A percentile compares a stretch with the other conserved stretches of the same genome.
Evolutionary conservation across 225 moss, liverwort and hornwort genomes (phyloP).

Genomic region (Straminergon stramineum): DNA sequence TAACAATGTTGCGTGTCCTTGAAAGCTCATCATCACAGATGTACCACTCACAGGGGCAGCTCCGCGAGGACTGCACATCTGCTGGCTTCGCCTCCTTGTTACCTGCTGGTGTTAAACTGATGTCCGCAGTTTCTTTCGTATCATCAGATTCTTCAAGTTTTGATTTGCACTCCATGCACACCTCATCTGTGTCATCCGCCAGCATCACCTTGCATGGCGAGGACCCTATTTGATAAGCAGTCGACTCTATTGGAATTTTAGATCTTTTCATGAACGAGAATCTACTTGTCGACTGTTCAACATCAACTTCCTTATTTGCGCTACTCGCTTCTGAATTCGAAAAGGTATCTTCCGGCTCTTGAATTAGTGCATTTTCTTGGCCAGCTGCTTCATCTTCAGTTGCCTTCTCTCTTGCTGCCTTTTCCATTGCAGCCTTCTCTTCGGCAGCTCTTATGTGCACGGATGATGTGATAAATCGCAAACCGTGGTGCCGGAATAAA

Average conservation of each 20-base stretch:
- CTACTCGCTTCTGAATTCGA: neutral
- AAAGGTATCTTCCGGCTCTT: neutral
- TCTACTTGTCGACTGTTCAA: neutral
- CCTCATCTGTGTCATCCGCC: conserved; percentile 9
- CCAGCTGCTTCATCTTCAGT: conserved; percentile 11
- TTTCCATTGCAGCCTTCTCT: conserved; percentile 24
- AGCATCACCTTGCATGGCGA: conserved; percentile 16
- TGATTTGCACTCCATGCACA: conserved; percentile 2
- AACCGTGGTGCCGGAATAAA: conserved; percentile 45
- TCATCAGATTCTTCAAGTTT: neutral
- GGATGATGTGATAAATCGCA: conserved; percentile 76
- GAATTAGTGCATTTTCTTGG: neutral
- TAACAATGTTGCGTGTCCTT: conserved; percentile 49
- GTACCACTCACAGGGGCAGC: conserved; percentile 82
- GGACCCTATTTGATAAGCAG: conserved; percentile 32
- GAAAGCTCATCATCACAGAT: conserved; percentile 65
- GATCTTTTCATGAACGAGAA: conserved; percentile 5
- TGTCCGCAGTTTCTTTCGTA: neutral
- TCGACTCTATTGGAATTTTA: conserved; percentile 4
- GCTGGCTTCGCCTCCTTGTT: conserved; percentile 38
- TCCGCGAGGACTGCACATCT: conserved; percentile 41
- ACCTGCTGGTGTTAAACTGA: conserved; percentile 20
- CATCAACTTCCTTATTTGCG: conserved; percentile 3
- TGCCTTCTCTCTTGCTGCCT: conserved; percentile 21
- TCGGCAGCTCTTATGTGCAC: conserved; percentile 46